These are phyloP conservation scores for Vicia sativa DNA, from an alignment of 306 rosid genomes.

Conservation along the genomic window DNA sequence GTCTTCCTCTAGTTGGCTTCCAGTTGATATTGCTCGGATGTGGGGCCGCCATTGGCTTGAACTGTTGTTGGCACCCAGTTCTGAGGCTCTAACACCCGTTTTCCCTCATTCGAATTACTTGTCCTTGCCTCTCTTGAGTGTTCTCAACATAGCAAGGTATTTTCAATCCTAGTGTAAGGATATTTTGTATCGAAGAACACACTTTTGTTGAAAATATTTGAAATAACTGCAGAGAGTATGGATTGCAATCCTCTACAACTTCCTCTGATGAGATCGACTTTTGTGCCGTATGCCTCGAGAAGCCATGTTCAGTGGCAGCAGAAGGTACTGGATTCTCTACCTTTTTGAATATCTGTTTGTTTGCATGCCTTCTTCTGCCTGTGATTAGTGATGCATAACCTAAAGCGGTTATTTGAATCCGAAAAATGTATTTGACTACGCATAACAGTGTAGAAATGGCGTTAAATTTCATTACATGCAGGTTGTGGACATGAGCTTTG, in stretches of 20 bases:
- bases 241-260: slow-evolving; percentile 65
- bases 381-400: slow-evolving; percentile 4
- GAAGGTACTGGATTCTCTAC: slow-evolving; percentile 59
- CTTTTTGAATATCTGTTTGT: slow-evolving; percentile 28
- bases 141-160: slow-evolving; percentile 91
- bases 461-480: slow-evolving; percentile 40
- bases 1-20: slow-evolving; percentile 80
- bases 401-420: neutral
- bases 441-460: slow-evolving; percentile 21
- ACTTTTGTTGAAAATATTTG: slow-evolving; percentile 30
- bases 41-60: slow-evolving; percentile 99
- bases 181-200: slow-evolving; percentile 5
- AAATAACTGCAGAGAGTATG: slow-evolving; percentile 73
- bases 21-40: slow-evolving; percentile 94
- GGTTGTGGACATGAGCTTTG: slow-evolving; percentile 95
- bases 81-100: slow-evolving; percentile 58
- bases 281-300: slow-evolving; percentile 94
- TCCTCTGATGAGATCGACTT: slow-evolving; percentile 67
- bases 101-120: slow-evolving; percentile 75
- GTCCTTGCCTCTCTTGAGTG: slow-evolving; percentile 93
- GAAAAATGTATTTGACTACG: neutral
- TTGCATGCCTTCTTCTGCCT: neutral
- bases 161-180: slow-evolving; percentile 28
- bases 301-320: slow-evolving; percentile 87
- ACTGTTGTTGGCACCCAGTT: slow-evolving; percentile 73